phyloP scores from a whole-genome alignment of 148 eudicot species.

The Camellia sinensis region DNA sequence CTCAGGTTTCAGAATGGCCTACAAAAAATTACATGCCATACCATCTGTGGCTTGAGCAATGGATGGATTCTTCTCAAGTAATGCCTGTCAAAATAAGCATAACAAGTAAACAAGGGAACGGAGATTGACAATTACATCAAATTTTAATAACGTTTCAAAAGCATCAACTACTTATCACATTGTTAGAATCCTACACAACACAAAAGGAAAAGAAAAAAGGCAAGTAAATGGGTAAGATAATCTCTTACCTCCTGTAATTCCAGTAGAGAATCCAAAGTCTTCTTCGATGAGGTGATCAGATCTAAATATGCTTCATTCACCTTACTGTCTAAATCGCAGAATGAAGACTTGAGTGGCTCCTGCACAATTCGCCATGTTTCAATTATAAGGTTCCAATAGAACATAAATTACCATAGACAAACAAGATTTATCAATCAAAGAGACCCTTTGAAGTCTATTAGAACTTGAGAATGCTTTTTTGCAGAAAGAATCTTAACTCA shows the following conservation, averaged over 20 bases:
- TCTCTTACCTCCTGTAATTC: too few species aligned
- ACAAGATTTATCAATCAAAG: slow-evolving; percentile 1
- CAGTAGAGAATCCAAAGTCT: too few species aligned
- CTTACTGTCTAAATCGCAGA: slow-evolving; percentile 26
- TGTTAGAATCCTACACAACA: too few species aligned
- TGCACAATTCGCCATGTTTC: slow-evolving; percentile 26
- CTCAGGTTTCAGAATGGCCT: too few species aligned
- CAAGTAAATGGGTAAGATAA: too few species aligned
- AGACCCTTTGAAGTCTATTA: slow-evolving; percentile 81
- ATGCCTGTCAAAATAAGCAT: slow-evolving; percentile 43
- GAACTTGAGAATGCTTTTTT: slow-evolving; percentile 52
- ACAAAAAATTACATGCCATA: too few species aligned
- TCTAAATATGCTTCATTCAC: too few species aligned
- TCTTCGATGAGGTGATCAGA: too few species aligned
- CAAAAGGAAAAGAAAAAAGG: too few species aligned
- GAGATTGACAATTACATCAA: too few species aligned
- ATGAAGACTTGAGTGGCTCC: slow-evolving; percentile 75
- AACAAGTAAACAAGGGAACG: neutral
- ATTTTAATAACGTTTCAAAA: neutral
- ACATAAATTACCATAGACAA: neutral
- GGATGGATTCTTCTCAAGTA: slow-evolving; percentile 6
- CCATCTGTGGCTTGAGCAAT: too few species aligned
- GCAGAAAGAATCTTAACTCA: too few species aligned
- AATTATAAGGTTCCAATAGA: slow-evolving; percentile 1
- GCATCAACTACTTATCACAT: neutral